Conservation (phyloP, 768 basidiomycete species). For the Boletus rex-veris region DNA sequence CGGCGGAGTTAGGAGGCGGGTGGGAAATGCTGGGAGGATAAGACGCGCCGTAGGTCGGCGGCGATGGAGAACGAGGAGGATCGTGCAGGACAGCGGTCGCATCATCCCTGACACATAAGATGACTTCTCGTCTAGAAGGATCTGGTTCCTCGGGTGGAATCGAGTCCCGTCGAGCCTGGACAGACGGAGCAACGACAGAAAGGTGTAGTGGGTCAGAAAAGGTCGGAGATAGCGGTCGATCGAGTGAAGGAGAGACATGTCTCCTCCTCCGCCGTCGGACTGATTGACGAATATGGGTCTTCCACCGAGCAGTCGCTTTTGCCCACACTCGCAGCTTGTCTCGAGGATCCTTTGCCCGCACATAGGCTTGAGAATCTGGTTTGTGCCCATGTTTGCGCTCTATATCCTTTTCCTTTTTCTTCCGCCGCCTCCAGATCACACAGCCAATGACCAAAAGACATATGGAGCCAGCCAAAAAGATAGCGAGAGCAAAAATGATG, state of each 20-base stretch:
- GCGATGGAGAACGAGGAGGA: constrained; percentile 28
- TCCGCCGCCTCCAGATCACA: constrained; percentile 54
- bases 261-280: constrained; percentile 52
- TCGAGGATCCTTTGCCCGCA: constrained; percentile 44
- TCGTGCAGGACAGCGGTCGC: constrained; percentile 1
- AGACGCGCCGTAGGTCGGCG: constrained; percentile 45
- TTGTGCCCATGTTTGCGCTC: constrained; percentile 44
- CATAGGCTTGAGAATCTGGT: constrained; percentile 27
- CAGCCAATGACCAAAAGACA: constrained; percentile 58
- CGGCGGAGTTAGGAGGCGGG: constrained; percentile 1
- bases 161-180: constrained; percentile 30
- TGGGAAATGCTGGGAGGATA: constrained; percentile 18
- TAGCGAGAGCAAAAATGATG: constrained; percentile 54
- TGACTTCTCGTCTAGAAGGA: constrained; percentile 2
- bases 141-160: constrained; percentile 11
- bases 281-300: constrained; percentile 55
- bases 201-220: constrained; percentile 9
- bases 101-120: background rate
- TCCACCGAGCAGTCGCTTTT: constrained; percentile 66
- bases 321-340: constrained; percentile 60
- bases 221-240: constrained; percentile 21
- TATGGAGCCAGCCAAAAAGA: constrained; percentile 60
- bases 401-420: constrained; percentile 42
- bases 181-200: background rate
- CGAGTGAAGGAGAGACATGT: background rate